Percentiles rank a stretch among this genome's conserved stretches.
phyloP scores from a whole-genome alignment of 1,284 basidiomycete genomes.

The Ceratobasidium theobromae region DNA sequence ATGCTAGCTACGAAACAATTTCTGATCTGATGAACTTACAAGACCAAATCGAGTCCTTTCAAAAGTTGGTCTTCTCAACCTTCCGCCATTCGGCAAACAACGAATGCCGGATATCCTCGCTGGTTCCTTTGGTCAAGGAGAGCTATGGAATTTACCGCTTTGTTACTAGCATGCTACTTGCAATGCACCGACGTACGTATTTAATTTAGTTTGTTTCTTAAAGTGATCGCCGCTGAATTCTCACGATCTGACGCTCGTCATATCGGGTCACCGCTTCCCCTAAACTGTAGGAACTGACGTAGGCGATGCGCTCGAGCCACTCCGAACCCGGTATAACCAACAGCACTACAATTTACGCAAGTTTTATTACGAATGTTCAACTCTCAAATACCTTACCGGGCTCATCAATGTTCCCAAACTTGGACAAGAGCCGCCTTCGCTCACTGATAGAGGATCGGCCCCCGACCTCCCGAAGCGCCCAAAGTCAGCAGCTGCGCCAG shows the following conservation, averaged over 20 bases:
- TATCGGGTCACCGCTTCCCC: neutral
- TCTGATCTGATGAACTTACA: conserved; percentile 93
- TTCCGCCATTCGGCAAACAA: conserved; percentile 90
- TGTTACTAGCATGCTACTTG: conserved; percentile 95
- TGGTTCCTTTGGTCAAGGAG: conserved; percentile 95
- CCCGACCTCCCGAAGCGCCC: conserved; percentile 90
- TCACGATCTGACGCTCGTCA: neutral
- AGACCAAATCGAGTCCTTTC: conserved; percentile 96
- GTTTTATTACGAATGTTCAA: conserved; percentile 98
- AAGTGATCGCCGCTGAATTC: conserved; percentile 6
- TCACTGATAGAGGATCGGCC: conserved; percentile 78
- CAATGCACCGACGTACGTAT: conserved; percentile 84
- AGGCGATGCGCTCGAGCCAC: conserved; percentile 79
- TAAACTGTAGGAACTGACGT: conserved; percentile 73
- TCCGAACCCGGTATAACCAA: conserved; percentile 79
- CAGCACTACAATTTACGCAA: conserved; percentile 91
- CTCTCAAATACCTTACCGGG: conserved; percentile 92
- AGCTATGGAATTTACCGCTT: conserved; percentile 97
- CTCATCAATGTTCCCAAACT: conserved; percentile 96
- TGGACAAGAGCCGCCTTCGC: conserved; percentile 93
- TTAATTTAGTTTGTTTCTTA: neutral
- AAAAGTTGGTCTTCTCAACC: conserved; percentile 92
- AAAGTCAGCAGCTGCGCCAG: conserved; percentile 51
- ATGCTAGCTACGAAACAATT: conserved; percentile 86
- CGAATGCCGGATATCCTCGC: conserved; percentile 90